Conservation (phyloP, 805 yeast species). For the Suhomyces sp. region DNA sequence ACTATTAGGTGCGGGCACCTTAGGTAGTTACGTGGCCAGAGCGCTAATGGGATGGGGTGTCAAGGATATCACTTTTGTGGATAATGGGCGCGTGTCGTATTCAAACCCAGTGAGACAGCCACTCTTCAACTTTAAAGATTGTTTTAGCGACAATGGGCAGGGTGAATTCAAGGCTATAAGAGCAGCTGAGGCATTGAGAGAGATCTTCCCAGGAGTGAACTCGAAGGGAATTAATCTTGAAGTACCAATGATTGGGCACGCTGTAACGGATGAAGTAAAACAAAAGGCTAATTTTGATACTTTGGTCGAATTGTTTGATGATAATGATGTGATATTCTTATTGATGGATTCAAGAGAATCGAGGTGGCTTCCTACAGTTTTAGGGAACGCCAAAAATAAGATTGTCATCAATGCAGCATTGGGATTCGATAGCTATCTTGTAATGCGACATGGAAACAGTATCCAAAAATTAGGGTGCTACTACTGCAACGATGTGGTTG, state of each 20-base stretch:
- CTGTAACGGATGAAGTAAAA: slow-evolving; percentile 54
- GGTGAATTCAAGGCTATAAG: slow-evolving; percentile 74
- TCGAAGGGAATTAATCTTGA: slow-evolving; percentile 64
- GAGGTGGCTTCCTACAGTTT: slow-evolving; percentile 94
- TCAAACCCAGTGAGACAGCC: slow-evolving; percentile 97
- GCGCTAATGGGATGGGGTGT: slow-evolving; percentile 95
- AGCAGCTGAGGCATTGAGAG: slow-evolving; percentile 72
- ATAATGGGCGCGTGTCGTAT: slow-evolving; percentile 83
- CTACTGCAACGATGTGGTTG: slow-evolving; percentile 93
- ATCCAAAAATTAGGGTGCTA: slow-evolving; percentile 70
- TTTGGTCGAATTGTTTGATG: slow-evolving; percentile 52
- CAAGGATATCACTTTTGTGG: slow-evolving; percentile 79
- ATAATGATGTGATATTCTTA: slow-evolving; percentile 76
- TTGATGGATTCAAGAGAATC: slow-evolving; percentile 94
- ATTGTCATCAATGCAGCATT: slow-evolving; percentile 87
- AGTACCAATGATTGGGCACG: slow-evolving; percentile 97
- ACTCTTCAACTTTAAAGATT: slow-evolving; percentile 76
- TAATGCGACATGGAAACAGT: slow-evolving; percentile 83
- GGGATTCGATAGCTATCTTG: slow-evolving; percentile 91
- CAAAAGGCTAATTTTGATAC: slow-evolving; percentile 52
- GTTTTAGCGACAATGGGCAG: slow-evolving; percentile 56
- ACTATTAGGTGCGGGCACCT: slow-evolving; percentile 92
- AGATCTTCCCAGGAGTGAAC: slow-evolving; percentile 75
- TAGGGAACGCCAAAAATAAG: slow-evolving; percentile 66
- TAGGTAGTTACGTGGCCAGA: slow-evolving; percentile 89